Percentiles rank a stretch among this genome's conserved stretches.
phyloP scores from a whole-genome alignment of 1,139 yeast species.

The Candida sanyaensis region DNA sequence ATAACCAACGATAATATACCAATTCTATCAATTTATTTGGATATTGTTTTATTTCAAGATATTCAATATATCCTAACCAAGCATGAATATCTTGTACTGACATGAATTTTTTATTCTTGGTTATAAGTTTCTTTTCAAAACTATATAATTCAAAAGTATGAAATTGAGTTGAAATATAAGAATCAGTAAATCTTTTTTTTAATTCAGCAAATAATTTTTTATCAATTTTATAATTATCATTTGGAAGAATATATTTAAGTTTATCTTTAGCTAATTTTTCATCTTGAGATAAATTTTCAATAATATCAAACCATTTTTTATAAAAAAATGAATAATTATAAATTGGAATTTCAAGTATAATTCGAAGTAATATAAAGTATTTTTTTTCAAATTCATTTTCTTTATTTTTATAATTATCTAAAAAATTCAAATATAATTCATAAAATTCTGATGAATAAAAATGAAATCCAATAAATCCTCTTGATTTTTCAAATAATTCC shows the following conservation, averaged over 20 bases:
- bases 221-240: constrained; percentile 19
- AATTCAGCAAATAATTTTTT: constrained; percentile 29
- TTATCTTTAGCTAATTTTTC: constrained; percentile 20
- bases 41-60: constrained; percentile 42
- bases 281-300: constrained; percentile 36
- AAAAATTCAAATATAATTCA: constrained; percentile 63
- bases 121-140: constrained; percentile 57
- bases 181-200: constrained; percentile 50
- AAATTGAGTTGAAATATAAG: constrained; percentile 62
- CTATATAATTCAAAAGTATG: constrained; percentile 61
- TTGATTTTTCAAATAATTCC: constrained; percentile 61
- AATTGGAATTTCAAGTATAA: constrained; percentile 69
- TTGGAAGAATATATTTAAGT: constrained; percentile 22
- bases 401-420: constrained; percentile 38
- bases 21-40: constrained; percentile 33
- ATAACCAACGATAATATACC: constrained; percentile 59
- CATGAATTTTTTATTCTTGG: constrained; percentile 48
- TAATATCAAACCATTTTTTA: constrained; percentile 39
- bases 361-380: constrained; percentile 53
- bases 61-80: constrained; percentile 66
- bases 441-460: constrained; percentile 77
- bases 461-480: constrained; percentile 66
- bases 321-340: constrained; percentile 70
- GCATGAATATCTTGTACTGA: constrained; percentile 48
- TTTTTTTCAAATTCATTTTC: constrained; percentile 32